Percentiles rank a stretch among this genome's conserved stretches.
Evolutionary conservation across 768 basidiomycete species (phyloP).

Genomic region (Phylloporus scabripes): DNA sequence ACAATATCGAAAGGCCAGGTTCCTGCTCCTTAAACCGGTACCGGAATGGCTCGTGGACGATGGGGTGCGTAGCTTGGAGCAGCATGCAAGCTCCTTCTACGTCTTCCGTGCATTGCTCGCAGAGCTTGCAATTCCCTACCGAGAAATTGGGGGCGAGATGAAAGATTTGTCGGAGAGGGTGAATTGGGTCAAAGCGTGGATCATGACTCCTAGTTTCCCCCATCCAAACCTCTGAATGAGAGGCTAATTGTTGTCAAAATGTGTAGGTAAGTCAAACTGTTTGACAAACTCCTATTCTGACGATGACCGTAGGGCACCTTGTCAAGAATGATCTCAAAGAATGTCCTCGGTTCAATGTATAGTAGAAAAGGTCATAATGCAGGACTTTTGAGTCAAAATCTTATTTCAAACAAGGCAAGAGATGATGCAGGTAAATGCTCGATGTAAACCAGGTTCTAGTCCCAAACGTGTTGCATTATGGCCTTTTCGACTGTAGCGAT

Average conservation of each 20-base stretch:
- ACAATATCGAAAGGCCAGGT: constrained; percentile 41
- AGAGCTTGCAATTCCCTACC: constrained; percentile 40
- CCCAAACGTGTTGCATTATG: constrained; percentile 26
- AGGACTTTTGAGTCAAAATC: constrained; percentile 20
- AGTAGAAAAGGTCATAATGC: constrained; percentile 28
- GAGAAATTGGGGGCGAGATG: constrained; percentile 42
- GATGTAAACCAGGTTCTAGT: constrained; percentile 13
- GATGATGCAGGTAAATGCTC: constrained; percentile 4
- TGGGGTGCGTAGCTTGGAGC: constrained; percentile 52
- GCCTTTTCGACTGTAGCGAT: constrained; percentile 13
- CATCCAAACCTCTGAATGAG: constrained; percentile 8
- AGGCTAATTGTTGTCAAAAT: not conserved
- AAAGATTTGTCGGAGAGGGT: constrained; percentile 32
- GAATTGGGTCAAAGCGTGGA: constrained; percentile 15
- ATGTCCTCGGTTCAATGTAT: not conserved
- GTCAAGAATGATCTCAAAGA: constrained; percentile 1
- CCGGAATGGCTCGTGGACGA: constrained; percentile 60
- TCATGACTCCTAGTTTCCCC: not conserved
- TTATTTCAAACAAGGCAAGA: constrained; percentile 5
- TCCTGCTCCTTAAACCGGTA: constrained; percentile 53
- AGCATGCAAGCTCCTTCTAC: constrained; percentile 37
- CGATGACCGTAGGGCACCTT: too few species aligned
- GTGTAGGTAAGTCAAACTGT: not conserved
- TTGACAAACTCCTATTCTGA: not conserved
- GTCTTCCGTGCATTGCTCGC: constrained; percentile 37